phyloP scores from a whole-genome alignment of 345 rosid species.

The Sisymbrium altissimum region DNA sequence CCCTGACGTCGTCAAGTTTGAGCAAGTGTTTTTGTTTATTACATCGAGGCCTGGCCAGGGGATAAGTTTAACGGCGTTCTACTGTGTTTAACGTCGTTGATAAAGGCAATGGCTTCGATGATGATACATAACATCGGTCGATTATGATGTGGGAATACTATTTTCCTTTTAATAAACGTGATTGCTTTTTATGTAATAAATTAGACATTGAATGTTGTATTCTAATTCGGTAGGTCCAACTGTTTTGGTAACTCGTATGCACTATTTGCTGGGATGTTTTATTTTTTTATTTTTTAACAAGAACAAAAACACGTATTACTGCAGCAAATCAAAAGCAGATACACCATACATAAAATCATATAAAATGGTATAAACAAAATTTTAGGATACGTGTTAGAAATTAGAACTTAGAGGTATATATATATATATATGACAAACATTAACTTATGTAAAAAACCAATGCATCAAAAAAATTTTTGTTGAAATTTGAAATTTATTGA shows the following conservation, averaged over 20 bases:
- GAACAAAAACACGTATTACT: too few species aligned
- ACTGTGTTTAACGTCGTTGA: not conserved
- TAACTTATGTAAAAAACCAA: too few species aligned
- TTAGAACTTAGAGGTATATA: too few species aligned
- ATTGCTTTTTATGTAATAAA: not conserved
- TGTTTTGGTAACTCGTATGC: slow-evolving; percentile 24
- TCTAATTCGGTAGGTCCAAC: slow-evolving; percentile 29
- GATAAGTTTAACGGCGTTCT: slow-evolving; percentile 14
- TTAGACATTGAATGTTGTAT: not conserved
- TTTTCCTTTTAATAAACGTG: not conserved
- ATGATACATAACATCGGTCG: slow-evolving; percentile 1
- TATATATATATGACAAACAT: too few species aligned
- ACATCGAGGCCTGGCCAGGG: too few species aligned
- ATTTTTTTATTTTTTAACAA: too few species aligned
- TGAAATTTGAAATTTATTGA: too few species aligned
- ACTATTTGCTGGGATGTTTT: slow-evolving; percentile 12
- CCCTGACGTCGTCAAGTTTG: slow-evolving; percentile 27
- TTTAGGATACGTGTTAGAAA: too few species aligned
- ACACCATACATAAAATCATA: too few species aligned
- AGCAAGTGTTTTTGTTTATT: not conserved
- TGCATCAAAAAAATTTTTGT: too few species aligned
- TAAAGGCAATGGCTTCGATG: not conserved
- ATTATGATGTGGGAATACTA: not conserved
- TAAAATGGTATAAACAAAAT: too few species aligned
- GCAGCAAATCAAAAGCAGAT: too few species aligned